Percentiles rank a stretch among this genome's conserved stretches.
Evolutionary conservation across 2,329 filamentous ascomycete genomes (phyloP).

Genomic region (Aspergillus candidus): DNA sequence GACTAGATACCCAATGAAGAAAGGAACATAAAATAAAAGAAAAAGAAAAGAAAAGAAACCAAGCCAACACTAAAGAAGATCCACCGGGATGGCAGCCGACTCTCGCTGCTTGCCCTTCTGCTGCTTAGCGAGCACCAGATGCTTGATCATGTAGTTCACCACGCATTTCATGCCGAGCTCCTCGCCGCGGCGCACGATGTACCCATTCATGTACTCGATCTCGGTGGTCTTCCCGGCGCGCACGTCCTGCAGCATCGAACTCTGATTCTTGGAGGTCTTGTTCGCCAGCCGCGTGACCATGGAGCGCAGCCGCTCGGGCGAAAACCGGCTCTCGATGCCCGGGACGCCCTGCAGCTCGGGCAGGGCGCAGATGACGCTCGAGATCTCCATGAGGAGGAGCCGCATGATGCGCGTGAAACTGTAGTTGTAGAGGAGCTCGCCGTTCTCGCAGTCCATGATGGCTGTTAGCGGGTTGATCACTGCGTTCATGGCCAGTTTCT

Average conservation of each 20-base stretch:
- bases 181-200: constrained; percentile 67
- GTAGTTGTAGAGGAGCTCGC: constrained; percentile 11
- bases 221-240: constrained; percentile 60
- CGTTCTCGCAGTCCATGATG: constrained; percentile 7
- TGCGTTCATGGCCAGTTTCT: constrained; percentile 15
- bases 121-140: constrained; percentile 67
- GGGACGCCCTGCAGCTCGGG: constrained; percentile 8
- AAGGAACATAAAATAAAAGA: background rate
- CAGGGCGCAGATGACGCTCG: constrained; percentile 7
- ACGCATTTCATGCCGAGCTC: constrained; percentile 66
- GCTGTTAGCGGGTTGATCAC: constrained; percentile 16
- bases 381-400: constrained; percentile 15
- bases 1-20: background rate
- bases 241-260: constrained; percentile 63
- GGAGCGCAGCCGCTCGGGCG: constrained; percentile 1
- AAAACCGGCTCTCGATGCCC: constrained; percentile 8
- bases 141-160: constrained; percentile 66
- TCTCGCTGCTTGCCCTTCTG: constrained; percentile 35
- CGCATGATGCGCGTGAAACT: background rate
- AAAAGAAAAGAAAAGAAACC: background rate
- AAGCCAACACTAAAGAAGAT: constrained; percentile 6
- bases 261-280: constrained; percentile 53
- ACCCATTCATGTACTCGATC: constrained; percentile 82
- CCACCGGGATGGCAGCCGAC: constrained; percentile 29
- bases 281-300: constrained; percentile 51